Base-by-base conservation (phyloP, 169 alveolate species). In the Plasmodium sp. region DNA sequence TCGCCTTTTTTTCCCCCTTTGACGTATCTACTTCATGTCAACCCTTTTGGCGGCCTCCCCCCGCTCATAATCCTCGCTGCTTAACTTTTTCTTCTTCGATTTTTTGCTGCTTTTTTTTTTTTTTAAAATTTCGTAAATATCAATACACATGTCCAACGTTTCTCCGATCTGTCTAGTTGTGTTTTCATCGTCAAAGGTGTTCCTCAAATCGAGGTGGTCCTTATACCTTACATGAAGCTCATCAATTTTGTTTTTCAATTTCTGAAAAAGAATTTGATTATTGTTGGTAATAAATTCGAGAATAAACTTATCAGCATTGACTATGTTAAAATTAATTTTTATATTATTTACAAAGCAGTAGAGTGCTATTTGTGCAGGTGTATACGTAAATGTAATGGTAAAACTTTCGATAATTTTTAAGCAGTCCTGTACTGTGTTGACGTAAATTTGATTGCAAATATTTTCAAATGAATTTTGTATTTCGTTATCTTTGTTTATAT, bases 201-300 rank as follows among this genome's bases (percentile, higher is more conserved):
- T 85, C 67, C 93, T 85, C 27, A 85, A 85, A 54, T 74, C 93
- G 41, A 85, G 77, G 71, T 85, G 85, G 12, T 56, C 81, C 81
- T 56, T 85, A 85, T 85, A 85, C 45, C 33, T 77, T 39, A 54
- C 48, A 56, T 85, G 86, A 39, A 85, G 73, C 18, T 85, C 93
- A 74, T 51, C 85, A 51, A 85, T 85, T 85, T 85, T 85, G 71
- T 85, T 85, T 56, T 71, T 85, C 48, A 85, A 75, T 56, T 85
- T 85, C 77, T 85, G 93, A 85, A 85, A 85, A 56, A 85, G 93
- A 22, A 85, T 85, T 85, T 85, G 93, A 48, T 85, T 85, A 85
- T 85, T 85, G 34, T 85, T 85, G 56, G 93, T 85, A 75, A 85
- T 85, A 54, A 85, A 85, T 33, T 85, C 93, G 4, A 85, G 71